Base-by-base conservation (phyloP, 192 early-diverging fungal genomes). In the Mortierella hygrophila region DNA sequence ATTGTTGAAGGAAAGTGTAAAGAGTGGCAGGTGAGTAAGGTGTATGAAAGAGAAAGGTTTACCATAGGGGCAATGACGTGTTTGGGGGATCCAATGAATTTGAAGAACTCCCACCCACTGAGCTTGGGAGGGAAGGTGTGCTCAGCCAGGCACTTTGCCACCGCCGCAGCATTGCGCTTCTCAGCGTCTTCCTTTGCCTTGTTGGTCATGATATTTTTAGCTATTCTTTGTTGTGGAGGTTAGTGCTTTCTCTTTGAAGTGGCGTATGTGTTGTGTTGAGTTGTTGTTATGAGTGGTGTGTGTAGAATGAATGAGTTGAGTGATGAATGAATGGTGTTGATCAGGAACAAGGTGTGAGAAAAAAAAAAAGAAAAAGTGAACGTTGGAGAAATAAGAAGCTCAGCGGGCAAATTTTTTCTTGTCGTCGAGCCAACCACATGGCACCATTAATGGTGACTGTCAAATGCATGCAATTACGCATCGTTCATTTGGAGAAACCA, bases 61-160 rank as follows among this genome's bases (percentile, higher is more conserved):
- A 83, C 98, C 98, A 99, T 99, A 4, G 98, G 98, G 0, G 96
- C 98, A 4, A 98, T 94, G 44, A 99, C 90, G 82, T 93, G 89
- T 75, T 93, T 92, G 20, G 97, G 96, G 47, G 92, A 94, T 44
- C 91, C 88, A 32, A 99, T 90, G 11, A 91, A 86, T 65, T 92
- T 89, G 88, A 91, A 98, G 81, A 98, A 94, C 21, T 97, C 97
- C 85, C 92, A 99, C 9, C 95, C 96, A 60, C 88, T 77, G 38
- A 94, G 89, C 70, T 97, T 97, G 74, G 76, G 76, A 3, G 78
- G 76, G 71, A 79, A 80, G 13, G 76, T 77, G 68, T 86, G 84
- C 21, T 77, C 63, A 4, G 70, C 78, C 4, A 55, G 42, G 52
- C 79, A 80, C 38, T 86, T 77, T 18, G 79, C 84, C 16, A 75